These are phyloP conservation scores for Orychophragmus violaceus DNA, from an alignment of 345 rosid species.

Conservation along the genomic window DNA sequence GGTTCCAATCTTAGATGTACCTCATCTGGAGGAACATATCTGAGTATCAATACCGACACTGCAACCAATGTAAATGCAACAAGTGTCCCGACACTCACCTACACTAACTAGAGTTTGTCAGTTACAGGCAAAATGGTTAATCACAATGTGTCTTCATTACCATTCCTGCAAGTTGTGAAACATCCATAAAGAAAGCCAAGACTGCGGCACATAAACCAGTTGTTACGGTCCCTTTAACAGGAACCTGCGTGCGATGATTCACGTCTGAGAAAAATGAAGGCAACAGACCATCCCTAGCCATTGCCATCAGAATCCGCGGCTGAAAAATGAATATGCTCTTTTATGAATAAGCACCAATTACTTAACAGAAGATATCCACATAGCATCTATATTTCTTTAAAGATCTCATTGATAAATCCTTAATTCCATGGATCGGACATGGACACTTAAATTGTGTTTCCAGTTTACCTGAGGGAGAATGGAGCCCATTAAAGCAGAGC, in stretches of 20 bases:
- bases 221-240: slow-evolving; percentile 63
- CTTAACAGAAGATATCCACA: too few relatives aligned
- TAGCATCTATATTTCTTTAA: neutral
- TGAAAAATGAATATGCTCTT: slow-evolving; percentile 20
- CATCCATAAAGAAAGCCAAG: slow-evolving; percentile 80
- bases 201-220: slow-evolving; percentile 69
- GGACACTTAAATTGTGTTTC: neutral
- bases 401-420: neutral
- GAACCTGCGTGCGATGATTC: slow-evolving; percentile 62
- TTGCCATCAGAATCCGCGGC: slow-evolving; percentile 93
- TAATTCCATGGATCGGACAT: neutral
- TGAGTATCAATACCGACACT: slow-evolving; percentile 70
- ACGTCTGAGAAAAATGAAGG: slow-evolving; percentile 80
- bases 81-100: slow-evolving; percentile 99
- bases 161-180: slow-evolving; percentile 83
- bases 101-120: slow-evolving; percentile 27
- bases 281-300: slow-evolving; percentile 92
- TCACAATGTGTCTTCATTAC: slow-evolving; percentile 30
- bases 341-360: too few relatives aligned
- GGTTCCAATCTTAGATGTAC: slow-evolving; percentile 25
- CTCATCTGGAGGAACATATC: slow-evolving; percentile 94
- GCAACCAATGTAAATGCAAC: slow-evolving; percentile 96
- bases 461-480: slow-evolving; percentile 84
- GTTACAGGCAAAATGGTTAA: neutral
- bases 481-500: slow-evolving; percentile 86